These are phyloP conservation scores for Rhizophora mangle DNA, from an alignment of 345 rosid species.

Conservation along the genomic window DNA sequence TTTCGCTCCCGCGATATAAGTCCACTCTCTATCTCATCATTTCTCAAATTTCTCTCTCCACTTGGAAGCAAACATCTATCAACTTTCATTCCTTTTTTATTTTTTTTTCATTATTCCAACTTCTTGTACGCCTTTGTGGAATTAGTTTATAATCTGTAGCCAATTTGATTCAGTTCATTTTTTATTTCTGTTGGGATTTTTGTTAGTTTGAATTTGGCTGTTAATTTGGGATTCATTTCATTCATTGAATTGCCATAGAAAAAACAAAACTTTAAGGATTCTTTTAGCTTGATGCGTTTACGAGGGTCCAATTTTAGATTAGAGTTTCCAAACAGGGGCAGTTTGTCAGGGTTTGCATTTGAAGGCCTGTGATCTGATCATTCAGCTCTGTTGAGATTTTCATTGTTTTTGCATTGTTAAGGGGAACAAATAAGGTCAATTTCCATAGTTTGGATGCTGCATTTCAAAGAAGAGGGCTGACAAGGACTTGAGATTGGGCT, in stretches of 20 bases:
- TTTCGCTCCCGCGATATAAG: too few relatives aligned
- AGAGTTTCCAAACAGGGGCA: conserved; percentile 11
- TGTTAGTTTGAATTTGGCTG: too few relatives aligned
- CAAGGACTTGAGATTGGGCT: conserved; percentile 23
- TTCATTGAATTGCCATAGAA: not conserved
- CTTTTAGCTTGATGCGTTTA: not conserved
- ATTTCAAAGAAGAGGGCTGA: conserved; percentile 17
- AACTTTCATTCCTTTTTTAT: too few relatives aligned
- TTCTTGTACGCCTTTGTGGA: too few relatives aligned
- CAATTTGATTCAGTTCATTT: too few relatives aligned
- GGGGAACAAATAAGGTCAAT: conserved; percentile 19
- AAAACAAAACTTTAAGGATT: not conserved
- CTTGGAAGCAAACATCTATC: too few relatives aligned
- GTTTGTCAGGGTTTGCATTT: not conserved
- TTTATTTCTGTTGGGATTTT: too few relatives aligned
- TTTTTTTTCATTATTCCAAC: too few relatives aligned
- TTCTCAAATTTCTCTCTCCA: too few relatives aligned
- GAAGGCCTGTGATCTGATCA: not conserved
- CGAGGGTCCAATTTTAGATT: conserved; percentile 1
- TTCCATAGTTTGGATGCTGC: conserved; percentile 13
- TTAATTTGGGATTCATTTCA: too few relatives aligned
- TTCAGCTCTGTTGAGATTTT: not conserved
- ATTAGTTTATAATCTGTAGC: too few relatives aligned
- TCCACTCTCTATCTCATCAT: too few relatives aligned
- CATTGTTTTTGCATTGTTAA: conserved; percentile 7